Conservation (phyloP, 2,329 filamentous ascomycete genomes). For the Alternaria solani region DNA sequence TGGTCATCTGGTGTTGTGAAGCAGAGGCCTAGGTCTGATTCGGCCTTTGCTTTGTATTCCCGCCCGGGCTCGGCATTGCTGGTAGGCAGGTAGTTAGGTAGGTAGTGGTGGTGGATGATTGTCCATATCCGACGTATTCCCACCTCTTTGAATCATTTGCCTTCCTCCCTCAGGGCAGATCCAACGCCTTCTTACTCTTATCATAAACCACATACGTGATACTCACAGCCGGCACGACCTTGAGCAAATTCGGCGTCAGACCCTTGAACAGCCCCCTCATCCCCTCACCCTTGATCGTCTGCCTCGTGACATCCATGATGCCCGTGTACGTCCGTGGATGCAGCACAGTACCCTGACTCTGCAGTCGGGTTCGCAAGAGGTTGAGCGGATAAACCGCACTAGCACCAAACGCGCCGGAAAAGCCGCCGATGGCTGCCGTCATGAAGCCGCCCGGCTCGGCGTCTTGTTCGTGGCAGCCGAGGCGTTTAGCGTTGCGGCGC, state of each 20-base stretch:
- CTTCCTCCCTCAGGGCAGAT: slow-evolving; percentile 39
- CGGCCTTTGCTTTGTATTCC: too few relatives aligned
- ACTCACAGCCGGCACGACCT: slow-evolving; percentile 93
- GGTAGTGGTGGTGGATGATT: too few relatives aligned
- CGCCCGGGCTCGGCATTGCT: too few relatives aligned
- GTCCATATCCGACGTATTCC: too few relatives aligned
- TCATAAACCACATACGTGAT: slow-evolving; percentile 65
- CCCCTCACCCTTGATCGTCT: slow-evolving; percentile 85
- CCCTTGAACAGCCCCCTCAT: slow-evolving; percentile 90
- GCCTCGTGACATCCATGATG: slow-evolving; percentile 85
- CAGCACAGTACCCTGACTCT: slow-evolving; percentile 92
- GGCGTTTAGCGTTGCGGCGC: slow-evolving; percentile 71
- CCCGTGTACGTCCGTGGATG: slow-evolving; percentile 91
- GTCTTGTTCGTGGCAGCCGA: slow-evolving; percentile 82
- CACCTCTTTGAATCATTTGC: too few relatives aligned
- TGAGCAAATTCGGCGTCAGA: slow-evolving; percentile 91
- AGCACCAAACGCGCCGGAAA: slow-evolving; percentile 89
- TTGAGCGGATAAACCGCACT: slow-evolving; percentile 96
- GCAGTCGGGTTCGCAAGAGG: slow-evolving; percentile 86
- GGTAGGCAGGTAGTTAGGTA: background rate
- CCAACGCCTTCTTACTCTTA: slow-evolving; percentile 50
- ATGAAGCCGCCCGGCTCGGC: slow-evolving; percentile 78
- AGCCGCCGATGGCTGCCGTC: slow-evolving; percentile 88
- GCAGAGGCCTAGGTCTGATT: too few relatives aligned
- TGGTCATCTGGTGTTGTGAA: background rate